Conservation (phyloP, 2,329 filamentous ascomycete genomes). For the Colletotrichum orchidophilum region DNA sequence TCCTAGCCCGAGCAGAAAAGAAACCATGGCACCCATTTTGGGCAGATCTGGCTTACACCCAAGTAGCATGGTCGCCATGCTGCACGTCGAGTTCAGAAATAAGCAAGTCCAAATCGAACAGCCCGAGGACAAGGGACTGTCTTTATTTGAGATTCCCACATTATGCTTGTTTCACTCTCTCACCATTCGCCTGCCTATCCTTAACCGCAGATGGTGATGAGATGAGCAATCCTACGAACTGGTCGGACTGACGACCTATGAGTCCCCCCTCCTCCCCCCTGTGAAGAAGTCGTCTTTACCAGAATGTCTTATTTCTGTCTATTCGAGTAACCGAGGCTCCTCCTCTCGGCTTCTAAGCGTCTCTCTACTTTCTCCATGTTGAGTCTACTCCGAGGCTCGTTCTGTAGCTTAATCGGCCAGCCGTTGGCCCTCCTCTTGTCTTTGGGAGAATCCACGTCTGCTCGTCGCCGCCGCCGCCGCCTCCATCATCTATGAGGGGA, state of each 20-base stretch:
- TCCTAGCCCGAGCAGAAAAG: slow-evolving; percentile 20
- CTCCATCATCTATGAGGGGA: slow-evolving; percentile 23
- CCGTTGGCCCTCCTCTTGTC: neutral
- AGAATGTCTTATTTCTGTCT: slow-evolving; percentile 29
- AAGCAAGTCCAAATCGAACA: slow-evolving; percentile 24
- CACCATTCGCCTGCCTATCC: slow-evolving; percentile 4
- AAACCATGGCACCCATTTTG: slow-evolving; percentile 22
- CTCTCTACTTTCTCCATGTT: neutral
- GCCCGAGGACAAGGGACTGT: slow-evolving; percentile 6
- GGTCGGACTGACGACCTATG: neutral
- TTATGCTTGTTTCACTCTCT: slow-evolving; percentile 32
- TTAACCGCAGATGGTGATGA: neutral
- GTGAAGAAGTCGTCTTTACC: neutral
- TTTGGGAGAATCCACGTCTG: neutral
- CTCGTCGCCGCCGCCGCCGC: slow-evolving; percentile 20
- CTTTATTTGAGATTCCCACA: slow-evolving; percentile 27
- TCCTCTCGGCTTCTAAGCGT: neutral
- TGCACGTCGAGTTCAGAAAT: slow-evolving; percentile 22
- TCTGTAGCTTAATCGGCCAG: neutral
- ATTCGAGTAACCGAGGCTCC: slow-evolving; percentile 16
- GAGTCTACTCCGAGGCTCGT: neutral
- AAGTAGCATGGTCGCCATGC: slow-evolving; percentile 17
- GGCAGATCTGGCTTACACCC: slow-evolving; percentile 20
- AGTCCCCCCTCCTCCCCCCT: neutral
- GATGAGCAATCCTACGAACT: neutral